phyloP scores from a whole-genome alignment of 2,329 filamentous ascomycete genomes.

The Hansfordia pulvinata region DNA sequence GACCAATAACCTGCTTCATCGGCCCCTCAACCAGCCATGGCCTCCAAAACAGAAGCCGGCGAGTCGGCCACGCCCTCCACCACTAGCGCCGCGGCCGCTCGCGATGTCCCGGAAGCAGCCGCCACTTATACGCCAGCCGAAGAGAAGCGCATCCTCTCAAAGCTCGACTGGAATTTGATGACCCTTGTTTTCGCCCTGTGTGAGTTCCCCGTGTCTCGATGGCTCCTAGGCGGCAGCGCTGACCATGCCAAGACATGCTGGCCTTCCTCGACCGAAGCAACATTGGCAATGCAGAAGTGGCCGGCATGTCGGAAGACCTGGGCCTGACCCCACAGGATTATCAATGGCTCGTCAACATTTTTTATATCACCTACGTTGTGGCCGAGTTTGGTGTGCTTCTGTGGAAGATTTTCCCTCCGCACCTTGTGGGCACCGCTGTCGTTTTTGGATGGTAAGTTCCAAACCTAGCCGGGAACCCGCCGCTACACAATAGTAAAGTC shows the following conservation, averaged over 20 bases:
- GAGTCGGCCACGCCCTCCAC: too few relatives aligned
- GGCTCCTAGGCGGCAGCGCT: too few relatives aligned
- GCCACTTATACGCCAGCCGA: conserved; percentile 54
- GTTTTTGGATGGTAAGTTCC: conserved; percentile 1
- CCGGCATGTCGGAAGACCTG: conserved; percentile 49
- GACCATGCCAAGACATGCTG: too few relatives aligned
- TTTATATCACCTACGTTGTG: conserved; percentile 48
- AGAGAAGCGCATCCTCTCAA: conserved; percentile 55
- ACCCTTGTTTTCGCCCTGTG: conserved; percentile 69
- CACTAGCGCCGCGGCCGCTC: conserved; percentile 10
- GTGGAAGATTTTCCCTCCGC: conserved; percentile 45
- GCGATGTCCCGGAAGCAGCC: conserved; percentile 21
- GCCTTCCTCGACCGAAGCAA: conserved; percentile 67
- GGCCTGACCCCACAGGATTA: conserved; percentile 33
- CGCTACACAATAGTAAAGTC: not conserved
- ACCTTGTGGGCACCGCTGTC: conserved; percentile 32
- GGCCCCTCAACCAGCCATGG: too few relatives aligned
- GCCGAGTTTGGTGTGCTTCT: conserved; percentile 55
- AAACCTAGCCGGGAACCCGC: too few relatives aligned
- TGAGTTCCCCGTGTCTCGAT: too few relatives aligned
- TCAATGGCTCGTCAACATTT: conserved; percentile 45
- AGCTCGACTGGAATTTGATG: conserved; percentile 67
- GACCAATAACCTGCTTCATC: too few relatives aligned
- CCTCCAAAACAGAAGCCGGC: too few relatives aligned
- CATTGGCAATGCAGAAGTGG: conserved; percentile 49